Percentiles rank a stretch among this genome's conserved stretches.
phyloP scores from a whole-genome alignment of 371 early-diverging fungal genomes.

The Mucor saturninus region DNA sequence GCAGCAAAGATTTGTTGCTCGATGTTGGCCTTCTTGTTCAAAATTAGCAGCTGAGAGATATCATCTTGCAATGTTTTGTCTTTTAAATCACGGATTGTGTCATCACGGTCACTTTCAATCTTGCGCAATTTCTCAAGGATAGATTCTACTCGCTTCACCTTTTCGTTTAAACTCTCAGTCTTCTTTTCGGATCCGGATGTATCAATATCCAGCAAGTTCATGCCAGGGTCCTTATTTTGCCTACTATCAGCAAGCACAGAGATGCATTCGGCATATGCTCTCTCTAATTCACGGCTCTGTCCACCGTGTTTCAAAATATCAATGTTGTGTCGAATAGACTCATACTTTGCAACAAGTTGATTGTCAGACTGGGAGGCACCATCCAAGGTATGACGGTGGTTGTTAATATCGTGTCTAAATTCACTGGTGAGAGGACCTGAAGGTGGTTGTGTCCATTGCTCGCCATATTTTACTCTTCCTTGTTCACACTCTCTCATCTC shows the following conservation, averaged over 20 bases:
- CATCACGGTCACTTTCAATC: conserved; percentile 79
- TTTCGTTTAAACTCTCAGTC: conserved; percentile 40
- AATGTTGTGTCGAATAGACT: conserved; percentile 58
- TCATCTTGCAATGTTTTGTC: conserved; percentile 87
- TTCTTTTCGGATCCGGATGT: conserved; percentile 28
- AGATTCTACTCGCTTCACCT: conserved; percentile 70
- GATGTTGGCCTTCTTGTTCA: conserved; percentile 80
- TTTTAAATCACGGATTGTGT: conserved; percentile 83
- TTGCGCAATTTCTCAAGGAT: conserved; percentile 76
- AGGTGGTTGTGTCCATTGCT: conserved; percentile 86
- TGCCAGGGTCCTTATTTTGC: conserved; percentile 31
- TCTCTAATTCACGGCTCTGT: conserved; percentile 65
- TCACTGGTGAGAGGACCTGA: conserved; percentile 74
- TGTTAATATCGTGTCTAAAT: conserved; percentile 78
- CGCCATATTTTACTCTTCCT: conserved; percentile 74
- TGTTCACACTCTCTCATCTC: conserved; percentile 88
- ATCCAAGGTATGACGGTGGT: conserved; percentile 81
- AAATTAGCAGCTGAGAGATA: conserved; percentile 80
- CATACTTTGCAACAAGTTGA: conserved; percentile 62
- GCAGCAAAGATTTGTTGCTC: conserved; percentile 87
- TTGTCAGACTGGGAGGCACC: conserved; percentile 78
- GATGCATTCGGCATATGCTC: conserved; percentile 64
- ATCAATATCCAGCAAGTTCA: conserved; percentile 69
- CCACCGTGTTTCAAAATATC: conserved; percentile 61
- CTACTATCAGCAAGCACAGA: conserved; percentile 29